Evolutionary conservation across 257 asterid species (phyloP).

Genomic region (Rauvolfia tetraphylla): DNA sequence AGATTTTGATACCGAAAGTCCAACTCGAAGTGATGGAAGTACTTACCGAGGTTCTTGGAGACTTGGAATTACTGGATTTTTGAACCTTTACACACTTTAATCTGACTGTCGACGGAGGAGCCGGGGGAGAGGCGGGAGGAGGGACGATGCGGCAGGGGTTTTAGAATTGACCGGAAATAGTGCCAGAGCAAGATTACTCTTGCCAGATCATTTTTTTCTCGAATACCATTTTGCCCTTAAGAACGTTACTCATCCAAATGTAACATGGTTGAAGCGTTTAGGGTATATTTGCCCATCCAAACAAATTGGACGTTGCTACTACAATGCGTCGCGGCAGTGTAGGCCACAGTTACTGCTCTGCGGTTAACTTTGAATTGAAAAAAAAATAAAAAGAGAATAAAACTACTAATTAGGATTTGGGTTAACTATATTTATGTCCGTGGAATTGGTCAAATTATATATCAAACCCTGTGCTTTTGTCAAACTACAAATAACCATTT

Average conservation of each 20-base stretch:
- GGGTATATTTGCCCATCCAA: background rate
- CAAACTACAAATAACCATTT: background rate
- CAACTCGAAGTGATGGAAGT: background rate
- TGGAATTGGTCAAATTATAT: background rate
- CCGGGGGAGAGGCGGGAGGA: too few species aligned
- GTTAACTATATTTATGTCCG: background rate
- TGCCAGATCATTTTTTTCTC: background rate
- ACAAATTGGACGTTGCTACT: background rate
- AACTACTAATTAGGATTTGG: background rate
- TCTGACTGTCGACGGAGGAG: background rate
- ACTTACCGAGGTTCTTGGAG: constrained; percentile 4
- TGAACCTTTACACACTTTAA: background rate
- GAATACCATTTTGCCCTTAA: background rate
- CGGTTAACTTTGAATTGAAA: too few species aligned
- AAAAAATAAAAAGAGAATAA: too few species aligned
- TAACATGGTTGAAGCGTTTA: background rate
- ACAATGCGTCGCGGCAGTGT: too few species aligned
- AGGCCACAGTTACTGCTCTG: too few species aligned
- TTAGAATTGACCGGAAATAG: background rate
- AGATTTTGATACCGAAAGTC: background rate
- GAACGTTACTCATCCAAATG: background rate
- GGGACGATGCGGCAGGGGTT: background rate
- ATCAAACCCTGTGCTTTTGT: background rate
- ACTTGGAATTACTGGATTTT: background rate
- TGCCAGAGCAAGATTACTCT: constrained; percentile 2